Percentiles rank a stretch among this genome's conserved stretches.
Conservation (phyloP, 768 basidiomycete genomes). For the Chalciporus sphaerocephalus region DNA sequence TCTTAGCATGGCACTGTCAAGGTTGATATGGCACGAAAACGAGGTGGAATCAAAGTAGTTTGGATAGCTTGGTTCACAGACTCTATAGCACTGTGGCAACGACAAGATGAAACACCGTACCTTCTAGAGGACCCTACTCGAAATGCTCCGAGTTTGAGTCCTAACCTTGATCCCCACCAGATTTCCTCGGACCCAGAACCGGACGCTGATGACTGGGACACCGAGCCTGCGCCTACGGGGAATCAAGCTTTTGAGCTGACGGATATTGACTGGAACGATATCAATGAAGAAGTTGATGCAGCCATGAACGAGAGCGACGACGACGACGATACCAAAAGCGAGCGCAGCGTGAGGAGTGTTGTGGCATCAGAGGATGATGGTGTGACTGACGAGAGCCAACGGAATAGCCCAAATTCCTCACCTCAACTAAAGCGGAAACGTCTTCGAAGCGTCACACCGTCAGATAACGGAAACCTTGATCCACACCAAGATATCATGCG, state of each 20-base stretch:
- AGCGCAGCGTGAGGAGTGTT: constrained; percentile 40
- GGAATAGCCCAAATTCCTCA: constrained; percentile 38
- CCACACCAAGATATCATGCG: constrained; percentile 43
- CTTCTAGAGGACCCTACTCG: constrained; percentile 58
- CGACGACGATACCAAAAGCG: constrained; percentile 36
- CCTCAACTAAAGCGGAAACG: constrained; percentile 61
- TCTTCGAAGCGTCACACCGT: constrained; percentile 66
- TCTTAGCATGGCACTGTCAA: constrained; percentile 83
- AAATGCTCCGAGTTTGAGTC: constrained; percentile 38
- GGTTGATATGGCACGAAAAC: constrained; percentile 75
- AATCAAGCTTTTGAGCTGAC: constrained; percentile 43
- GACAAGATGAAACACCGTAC: constrained; percentile 76
- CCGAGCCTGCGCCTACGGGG: constrained; percentile 34
- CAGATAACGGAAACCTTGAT: constrained; percentile 44
- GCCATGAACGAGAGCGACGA: constrained; percentile 80
- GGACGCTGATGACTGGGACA: constrained; percentile 67
- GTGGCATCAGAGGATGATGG: constrained; percentile 47
- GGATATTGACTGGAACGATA: constrained; percentile 76
- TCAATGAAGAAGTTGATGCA: constrained; percentile 84
- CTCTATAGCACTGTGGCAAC: constrained; percentile 82
- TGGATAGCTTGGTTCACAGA: constrained; percentile 89
- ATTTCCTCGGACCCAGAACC: constrained; percentile 66
- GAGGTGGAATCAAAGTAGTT: constrained; percentile 78
- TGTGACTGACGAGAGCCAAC: constrained; percentile 45
- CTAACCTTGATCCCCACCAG: constrained; percentile 44